Evolutionary conservation across 2,329 filamentous ascomycete species (phyloP), one percentile per base, ranked within the genome.

Genomic region (Colletotrichum sublineola): DNA sequence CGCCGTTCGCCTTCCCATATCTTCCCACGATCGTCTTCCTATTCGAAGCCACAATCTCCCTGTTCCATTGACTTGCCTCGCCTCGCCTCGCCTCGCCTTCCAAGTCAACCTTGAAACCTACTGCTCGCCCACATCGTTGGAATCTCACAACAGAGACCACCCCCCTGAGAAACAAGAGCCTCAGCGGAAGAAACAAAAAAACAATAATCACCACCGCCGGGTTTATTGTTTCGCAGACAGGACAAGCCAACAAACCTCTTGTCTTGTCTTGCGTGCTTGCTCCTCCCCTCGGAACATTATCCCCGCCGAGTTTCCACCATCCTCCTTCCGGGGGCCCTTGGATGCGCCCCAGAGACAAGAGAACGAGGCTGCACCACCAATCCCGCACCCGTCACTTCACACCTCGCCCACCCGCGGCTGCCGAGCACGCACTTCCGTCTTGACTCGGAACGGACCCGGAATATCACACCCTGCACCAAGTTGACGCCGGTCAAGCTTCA

Each of bases 21-120:
- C 12, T 31, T 53, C 36, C 55, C 44, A 40, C 40, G 71, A 73
- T 73, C 53, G 62, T 63, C 68, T 71, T 71, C 52, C 68, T 42
- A 67, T 63, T 63, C 71, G 71, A 73, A 72, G 69, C 69, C 69
- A 69, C 69, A 69, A 68, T 63, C 67, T 64, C 66, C 69, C 62
- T 72, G 69, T 72, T 52, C 69, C 42, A 69, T 61, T 60, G 60
- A 56, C 58, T 69, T 56, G 62, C 60, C 48, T 71, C 7, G 44
- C 44, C 44, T 46, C 20, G 20, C 44, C 44, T 46, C 66, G 55
- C 50, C 63, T 61, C 38, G 67, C 68, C 73, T 52, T 38, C 29
- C 50, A 56, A 53, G 33, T 64, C 44, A 44, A 48, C 66, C 53
- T 58, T 61, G 48, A 63, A 57, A 68, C 66, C 52, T 55, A 48